These are phyloP conservation scores for Vigna angularis DNA, from an alignment of 306 rosid species.

Conservation along the genomic window DNA sequence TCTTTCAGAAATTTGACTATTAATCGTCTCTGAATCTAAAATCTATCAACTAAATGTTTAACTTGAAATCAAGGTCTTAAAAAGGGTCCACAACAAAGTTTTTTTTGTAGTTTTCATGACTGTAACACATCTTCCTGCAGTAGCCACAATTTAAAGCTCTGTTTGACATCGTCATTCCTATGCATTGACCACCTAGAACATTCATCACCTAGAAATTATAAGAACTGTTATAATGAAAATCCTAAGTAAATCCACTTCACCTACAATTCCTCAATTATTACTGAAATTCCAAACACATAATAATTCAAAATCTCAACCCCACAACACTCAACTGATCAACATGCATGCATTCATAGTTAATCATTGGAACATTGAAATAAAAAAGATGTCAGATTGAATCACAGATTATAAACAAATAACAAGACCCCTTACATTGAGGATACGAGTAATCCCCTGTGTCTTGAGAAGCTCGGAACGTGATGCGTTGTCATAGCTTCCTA, in stretches of 20 bases:
- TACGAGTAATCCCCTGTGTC: conserved; percentile 93
- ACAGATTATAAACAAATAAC: not conserved
- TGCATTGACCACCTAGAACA: conserved; percentile 23
- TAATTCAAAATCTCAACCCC: conserved; percentile 1
- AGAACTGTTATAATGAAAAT: conserved; percentile 8
- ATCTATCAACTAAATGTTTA: too few species aligned
- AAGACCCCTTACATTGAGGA: conserved; percentile 71
- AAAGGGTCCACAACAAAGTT: too few species aligned
- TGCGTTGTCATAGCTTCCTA: conserved; percentile 98
- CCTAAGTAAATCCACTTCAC: not conserved
- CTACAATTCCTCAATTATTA: not conserved
- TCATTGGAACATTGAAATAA: conserved; percentile 11
- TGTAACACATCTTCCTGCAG: too few species aligned
- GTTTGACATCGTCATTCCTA: not conserved
- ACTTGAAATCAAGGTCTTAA: too few species aligned
- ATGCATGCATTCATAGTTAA: conserved; percentile 3
- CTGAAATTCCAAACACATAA: conserved; percentile 1
- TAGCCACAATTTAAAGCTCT: too few species aligned
- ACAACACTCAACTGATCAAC: conserved; percentile 20
- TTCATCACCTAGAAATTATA: not conserved
- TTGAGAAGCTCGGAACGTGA: conserved; percentile 97
- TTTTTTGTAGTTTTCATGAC: too few species aligned
- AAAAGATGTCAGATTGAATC: conserved; percentile 15
- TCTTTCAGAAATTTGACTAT: not conserved
- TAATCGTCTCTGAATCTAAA: not conserved